Evolutionary conservation across 208 protist species (phyloP).

Genomic region (Crithidia brevicula): DNA sequence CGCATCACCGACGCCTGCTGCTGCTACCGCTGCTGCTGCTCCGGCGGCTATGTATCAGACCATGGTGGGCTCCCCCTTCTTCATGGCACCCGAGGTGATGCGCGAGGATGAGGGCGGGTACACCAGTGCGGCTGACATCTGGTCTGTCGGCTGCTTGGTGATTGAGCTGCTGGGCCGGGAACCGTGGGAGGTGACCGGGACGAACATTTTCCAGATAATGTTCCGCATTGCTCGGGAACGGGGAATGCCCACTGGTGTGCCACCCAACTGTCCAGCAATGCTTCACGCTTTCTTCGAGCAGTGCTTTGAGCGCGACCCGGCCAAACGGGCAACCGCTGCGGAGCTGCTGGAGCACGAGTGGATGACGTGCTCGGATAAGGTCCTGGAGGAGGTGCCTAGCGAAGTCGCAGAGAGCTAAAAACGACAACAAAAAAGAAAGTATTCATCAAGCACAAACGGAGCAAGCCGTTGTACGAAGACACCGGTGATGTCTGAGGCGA

Average conservation of each 20-base stretch:
- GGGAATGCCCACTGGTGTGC: slow-evolving; percentile 78
- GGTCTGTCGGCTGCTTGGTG: slow-evolving; percentile 88
- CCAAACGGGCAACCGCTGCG: slow-evolving; percentile 60
- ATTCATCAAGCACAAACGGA: too few relatives aligned
- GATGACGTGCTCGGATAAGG: slow-evolving; percentile 74
- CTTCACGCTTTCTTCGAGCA: slow-evolving; percentile 69
- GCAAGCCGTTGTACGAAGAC: too few relatives aligned
- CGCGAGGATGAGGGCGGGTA: slow-evolving; percentile 59
- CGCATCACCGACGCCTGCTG: not conserved
- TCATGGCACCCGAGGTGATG: slow-evolving; percentile 93
- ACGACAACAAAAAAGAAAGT: not conserved
- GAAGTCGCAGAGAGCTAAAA: not conserved
- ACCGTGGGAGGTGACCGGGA: slow-evolving; percentile 63
- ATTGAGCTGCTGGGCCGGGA: slow-evolving; percentile 86
- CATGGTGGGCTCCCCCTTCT: slow-evolving; percentile 85
- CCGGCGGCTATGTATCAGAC: slow-evolving; percentile 64
- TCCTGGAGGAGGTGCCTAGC: slow-evolving; percentile 70
- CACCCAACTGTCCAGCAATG: slow-evolving; percentile 52
- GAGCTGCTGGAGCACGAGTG: slow-evolving; percentile 78
- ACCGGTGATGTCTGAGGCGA: too few relatives aligned
- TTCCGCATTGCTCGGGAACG: slow-evolving; percentile 74
- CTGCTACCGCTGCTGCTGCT: slow-evolving; percentile 5
- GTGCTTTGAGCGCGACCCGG: slow-evolving; percentile 74
- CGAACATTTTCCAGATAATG: slow-evolving; percentile 83
- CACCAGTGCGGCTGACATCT: slow-evolving; percentile 80